phyloP scores from a whole-genome alignment of 108 stramenopile species.

The Nannochloropsis gaditana region DNA sequence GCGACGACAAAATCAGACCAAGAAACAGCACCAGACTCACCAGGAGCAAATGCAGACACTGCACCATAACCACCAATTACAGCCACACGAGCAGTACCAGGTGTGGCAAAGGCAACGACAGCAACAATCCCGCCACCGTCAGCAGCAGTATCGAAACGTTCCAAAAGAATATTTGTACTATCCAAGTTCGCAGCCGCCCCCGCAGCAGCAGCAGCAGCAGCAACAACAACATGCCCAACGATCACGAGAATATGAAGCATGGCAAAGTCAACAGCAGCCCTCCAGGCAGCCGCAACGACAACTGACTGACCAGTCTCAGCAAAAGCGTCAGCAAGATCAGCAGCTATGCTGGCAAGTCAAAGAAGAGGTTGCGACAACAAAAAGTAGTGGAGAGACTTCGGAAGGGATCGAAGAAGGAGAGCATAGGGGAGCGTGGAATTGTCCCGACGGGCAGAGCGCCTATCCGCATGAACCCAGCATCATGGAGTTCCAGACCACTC shows the following conservation, averaged over 20 bases:
- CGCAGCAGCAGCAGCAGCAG: too few species aligned
- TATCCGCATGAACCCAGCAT: slow-evolving; percentile 17
- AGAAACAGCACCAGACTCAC: neutral
- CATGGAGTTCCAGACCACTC: neutral
- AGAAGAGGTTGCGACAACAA: neutral
- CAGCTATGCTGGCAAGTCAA: neutral
- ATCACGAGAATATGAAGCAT: too few species aligned
- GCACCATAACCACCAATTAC: neutral
- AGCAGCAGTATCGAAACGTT: too few species aligned
- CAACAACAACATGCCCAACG: too few species aligned
- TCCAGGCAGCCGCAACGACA: too few species aligned
- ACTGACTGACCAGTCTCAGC: neutral
- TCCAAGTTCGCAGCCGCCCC: too few species aligned
- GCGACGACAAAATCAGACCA: neutral
- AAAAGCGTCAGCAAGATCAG: neutral
- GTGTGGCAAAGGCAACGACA: neutral
- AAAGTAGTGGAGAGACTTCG: neutral
- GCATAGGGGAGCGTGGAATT: neutral
- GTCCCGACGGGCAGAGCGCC: neutral
- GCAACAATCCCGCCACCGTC: too few species aligned
- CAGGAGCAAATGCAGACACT: neutral
- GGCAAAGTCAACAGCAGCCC: too few species aligned
- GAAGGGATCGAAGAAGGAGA: neutral
- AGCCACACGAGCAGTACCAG: neutral
- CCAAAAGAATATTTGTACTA: too few species aligned